Percentiles rank a stretch among this genome's conserved stretches.
Conservation (phyloP, 202 grass and related monocot species). For the Cymbopogon flexuosus region DNA sequence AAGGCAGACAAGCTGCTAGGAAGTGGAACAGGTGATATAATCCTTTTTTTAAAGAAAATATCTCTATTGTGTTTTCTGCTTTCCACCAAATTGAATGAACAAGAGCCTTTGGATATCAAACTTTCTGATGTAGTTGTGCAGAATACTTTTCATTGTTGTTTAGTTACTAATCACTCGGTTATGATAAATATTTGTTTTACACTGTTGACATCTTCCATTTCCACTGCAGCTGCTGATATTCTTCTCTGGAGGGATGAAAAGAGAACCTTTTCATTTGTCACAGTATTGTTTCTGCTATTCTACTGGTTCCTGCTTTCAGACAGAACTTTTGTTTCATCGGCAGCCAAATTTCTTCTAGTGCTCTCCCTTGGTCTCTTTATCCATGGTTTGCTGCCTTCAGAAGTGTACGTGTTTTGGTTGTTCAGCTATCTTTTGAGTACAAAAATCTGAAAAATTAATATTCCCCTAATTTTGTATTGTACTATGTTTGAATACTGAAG, state of each 20-base stretch:
- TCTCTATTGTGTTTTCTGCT: background rate
- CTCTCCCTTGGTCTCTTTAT: slow-evolving; percentile 70
- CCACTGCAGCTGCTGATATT: slow-evolving; percentile 73
- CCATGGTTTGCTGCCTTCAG: slow-evolving; percentile 72
- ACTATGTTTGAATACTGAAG: slow-evolving; percentile 16
- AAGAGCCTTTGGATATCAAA: slow-evolving; percentile 6
- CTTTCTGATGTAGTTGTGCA: background rate
- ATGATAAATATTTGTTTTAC: slow-evolving; percentile 12
- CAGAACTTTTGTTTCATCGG: slow-evolving; percentile 72
- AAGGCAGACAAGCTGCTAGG: slow-evolving; percentile 76
- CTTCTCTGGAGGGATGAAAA: slow-evolving; percentile 97
- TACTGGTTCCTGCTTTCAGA: slow-evolving; percentile 95
- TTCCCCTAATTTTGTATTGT: slow-evolving; percentile 1
- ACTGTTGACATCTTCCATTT: slow-evolving; percentile 26
- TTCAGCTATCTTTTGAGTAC: slow-evolving; percentile 14
- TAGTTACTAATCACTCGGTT: background rate
- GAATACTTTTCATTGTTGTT: slow-evolving; percentile 16
- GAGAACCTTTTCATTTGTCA: slow-evolving; percentile 83
- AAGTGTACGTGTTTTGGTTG: slow-evolving; percentile 57
- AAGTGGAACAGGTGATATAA: slow-evolving; percentile 62
- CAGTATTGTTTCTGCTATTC: slow-evolving; percentile 70
- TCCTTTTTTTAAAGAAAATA: slow-evolving; percentile 17
- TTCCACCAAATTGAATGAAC: background rate
- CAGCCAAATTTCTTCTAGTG: slow-evolving; percentile 74
- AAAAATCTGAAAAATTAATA: slow-evolving; percentile 13